phyloP scores from a whole-genome alignment of 139 green algal genomes.

The Volvox reticuliferus region DNA sequence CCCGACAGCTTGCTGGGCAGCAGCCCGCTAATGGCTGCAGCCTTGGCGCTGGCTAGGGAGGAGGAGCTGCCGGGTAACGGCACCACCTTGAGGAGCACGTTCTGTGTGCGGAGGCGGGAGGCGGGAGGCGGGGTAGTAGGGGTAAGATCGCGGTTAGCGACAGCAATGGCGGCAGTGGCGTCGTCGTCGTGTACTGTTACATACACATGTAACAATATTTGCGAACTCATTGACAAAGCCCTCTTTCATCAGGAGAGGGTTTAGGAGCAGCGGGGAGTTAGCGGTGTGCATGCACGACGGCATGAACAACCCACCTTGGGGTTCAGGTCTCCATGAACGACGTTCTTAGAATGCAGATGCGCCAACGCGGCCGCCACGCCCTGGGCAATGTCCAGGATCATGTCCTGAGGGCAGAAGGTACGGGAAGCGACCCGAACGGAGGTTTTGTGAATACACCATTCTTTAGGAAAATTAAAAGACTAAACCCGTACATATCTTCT shows the following conservation, averaged over 20 bases:
- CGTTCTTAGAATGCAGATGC: constrained; percentile 46
- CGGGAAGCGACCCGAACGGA: no score
- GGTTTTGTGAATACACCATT: no score
- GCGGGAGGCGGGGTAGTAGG: no score
- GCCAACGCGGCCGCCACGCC: constrained; percentile 23
- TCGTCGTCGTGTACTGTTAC: no score
- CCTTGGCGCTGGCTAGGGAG: not conserved
- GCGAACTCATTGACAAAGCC: no score
- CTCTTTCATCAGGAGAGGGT: no score
- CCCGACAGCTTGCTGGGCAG: not conserved
- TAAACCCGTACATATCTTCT: no score
- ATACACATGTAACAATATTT: no score
- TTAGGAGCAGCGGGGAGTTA: no score
- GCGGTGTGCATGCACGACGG: no score
- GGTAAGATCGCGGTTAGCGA: not conserved
- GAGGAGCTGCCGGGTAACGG: not conserved
- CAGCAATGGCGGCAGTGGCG: not conserved
- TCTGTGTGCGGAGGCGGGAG: not conserved
- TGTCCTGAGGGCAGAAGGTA: not conserved
- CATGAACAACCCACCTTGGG: constrained; percentile 23
- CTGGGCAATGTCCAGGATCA: constrained; percentile 37
- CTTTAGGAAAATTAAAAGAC: no score
- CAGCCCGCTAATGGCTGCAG: not conserved
- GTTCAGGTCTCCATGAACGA: constrained; percentile 46
- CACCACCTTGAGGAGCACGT: constrained; percentile 41